Evolutionary conservation across 2,329 filamentous ascomycete species (phyloP).

Genomic region (Elsinoe perseae): DNA sequence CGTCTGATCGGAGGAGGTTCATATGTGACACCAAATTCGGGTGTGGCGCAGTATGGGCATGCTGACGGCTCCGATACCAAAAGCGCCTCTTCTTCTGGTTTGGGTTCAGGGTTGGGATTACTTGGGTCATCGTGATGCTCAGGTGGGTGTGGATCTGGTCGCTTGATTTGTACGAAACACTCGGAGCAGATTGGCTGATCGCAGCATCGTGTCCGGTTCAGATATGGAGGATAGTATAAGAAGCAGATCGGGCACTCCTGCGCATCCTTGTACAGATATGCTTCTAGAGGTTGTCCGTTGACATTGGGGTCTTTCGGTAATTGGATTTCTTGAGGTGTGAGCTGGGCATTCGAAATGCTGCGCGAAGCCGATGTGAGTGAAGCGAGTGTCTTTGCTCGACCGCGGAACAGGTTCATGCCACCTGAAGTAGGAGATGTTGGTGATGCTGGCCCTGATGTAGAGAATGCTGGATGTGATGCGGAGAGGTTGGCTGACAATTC

Average conservation of each 20-base stretch:
- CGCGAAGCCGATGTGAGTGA: conserved; percentile 67
- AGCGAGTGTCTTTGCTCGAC: conserved; percentile 81
- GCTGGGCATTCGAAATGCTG: conserved; percentile 58
- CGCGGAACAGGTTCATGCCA: conserved; percentile 57
- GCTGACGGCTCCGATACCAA: conserved; percentile 85
- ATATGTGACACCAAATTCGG: conserved; percentile 95
- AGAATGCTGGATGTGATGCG: conserved; percentile 55
- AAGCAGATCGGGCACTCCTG: conserved; percentile 94
- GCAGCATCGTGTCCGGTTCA: conserved; percentile 91
- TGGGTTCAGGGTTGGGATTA: conserved; percentile 20
- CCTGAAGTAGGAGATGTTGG: conserved; percentile 36
- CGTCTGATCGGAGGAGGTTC: conserved; percentile 80
- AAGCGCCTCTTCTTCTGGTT: conserved; percentile 48
- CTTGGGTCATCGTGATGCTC: conserved; percentile 55
- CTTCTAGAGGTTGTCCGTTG: conserved; percentile 89
- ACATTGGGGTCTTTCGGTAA: conserved; percentile 78
- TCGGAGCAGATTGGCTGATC: conserved; percentile 96
- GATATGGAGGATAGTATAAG: conserved; percentile 85
- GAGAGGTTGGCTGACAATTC: conserved; percentile 55
- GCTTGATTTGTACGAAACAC: conserved; percentile 97
- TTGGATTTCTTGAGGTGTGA: conserved; percentile 67
- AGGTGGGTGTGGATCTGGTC: conserved; percentile 81
- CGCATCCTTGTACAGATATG: conserved; percentile 86
- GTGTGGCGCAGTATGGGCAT: conserved; percentile 90
- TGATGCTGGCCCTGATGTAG: conserved; percentile 43